These are phyloP conservation scores for Phaseolus lunatus DNA, from an alignment of 306 rosid genomes.

Conservation along the genomic window DNA sequence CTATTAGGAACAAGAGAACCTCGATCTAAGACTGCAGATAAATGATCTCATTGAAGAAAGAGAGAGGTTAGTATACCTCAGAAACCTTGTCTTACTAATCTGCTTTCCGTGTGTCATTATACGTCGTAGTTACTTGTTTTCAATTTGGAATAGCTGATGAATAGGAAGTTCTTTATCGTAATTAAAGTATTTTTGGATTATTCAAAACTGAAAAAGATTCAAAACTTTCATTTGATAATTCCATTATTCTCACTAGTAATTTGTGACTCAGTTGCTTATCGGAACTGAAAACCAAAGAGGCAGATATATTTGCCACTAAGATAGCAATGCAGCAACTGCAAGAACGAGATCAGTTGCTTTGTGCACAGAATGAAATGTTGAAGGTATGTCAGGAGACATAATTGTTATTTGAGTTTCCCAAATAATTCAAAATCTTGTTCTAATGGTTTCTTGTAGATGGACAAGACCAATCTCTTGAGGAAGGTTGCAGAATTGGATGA, in stretches of 20 bases:
- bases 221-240: not conserved
- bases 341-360: constrained; percentile 85
- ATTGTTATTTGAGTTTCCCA: constrained; percentile 4
- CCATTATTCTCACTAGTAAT: constrained; percentile 34
- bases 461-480: constrained; percentile 72
- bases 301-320: constrained; percentile 63
- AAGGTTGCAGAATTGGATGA: constrained; percentile 86
- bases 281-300: constrained; percentile 65
- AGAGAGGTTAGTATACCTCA: constrained; percentile 64
- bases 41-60: constrained; percentile 75
- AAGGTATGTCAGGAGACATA: constrained; percentile 58
- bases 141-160: constrained; percentile 36
- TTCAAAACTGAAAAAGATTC: constrained; percentile 1
- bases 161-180: constrained; percentile 24
- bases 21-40: constrained; percentile 62
- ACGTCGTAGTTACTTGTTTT: constrained; percentile 31
- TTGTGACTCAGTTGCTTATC: constrained; percentile 63
- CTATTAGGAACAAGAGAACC: constrained; percentile 74
- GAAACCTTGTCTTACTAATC: constrained; percentile 15
- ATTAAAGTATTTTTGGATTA: not conserved
- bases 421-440: not conserved
- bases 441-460: constrained; percentile 62
- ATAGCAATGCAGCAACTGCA: constrained; percentile 70
- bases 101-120: constrained; percentile 29
- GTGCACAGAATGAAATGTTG: constrained; percentile 86